Percentiles rank a stretch among this genome's conserved stretches.
Evolutionary conservation across 2,329 filamentous ascomycete species (phyloP).

Genomic region (Chrysosporium keratinophilum): DNA sequence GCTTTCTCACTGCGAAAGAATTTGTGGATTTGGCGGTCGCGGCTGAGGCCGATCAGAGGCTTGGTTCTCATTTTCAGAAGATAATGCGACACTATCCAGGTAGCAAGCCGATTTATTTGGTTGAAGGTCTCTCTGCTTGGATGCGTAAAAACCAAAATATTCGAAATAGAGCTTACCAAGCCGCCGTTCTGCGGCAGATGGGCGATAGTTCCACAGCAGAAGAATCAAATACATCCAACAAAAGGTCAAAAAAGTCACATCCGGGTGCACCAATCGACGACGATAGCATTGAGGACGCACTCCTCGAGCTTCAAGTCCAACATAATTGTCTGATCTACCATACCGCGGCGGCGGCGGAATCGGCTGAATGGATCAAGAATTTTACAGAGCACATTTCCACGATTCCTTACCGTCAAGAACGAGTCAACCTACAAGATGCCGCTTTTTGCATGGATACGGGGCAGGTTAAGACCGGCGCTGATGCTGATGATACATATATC

Average conservation of each 20-base stretch:
- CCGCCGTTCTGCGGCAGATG: constrained; percentile 46
- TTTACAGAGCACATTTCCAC: constrained; percentile 73
- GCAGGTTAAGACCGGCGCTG: constrained; percentile 61
- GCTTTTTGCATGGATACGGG: constrained; percentile 71
- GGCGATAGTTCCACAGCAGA: constrained; percentile 25
- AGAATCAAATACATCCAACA: constrained; percentile 19
- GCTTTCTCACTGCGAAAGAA: constrained; percentile 52
- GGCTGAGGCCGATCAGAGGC: constrained; percentile 28
- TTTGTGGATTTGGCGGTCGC: constrained; percentile 52
- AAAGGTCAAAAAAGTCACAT: constrained; percentile 34
- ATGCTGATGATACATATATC: constrained; percentile 55
- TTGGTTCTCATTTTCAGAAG: constrained; percentile 50
- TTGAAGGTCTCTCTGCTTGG: constrained; percentile 59
- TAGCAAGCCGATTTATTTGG: constrained; percentile 55
- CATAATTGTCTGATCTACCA: constrained; percentile 62
- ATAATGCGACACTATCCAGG: constrained; percentile 46
- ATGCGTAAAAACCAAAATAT: constrained; percentile 58
- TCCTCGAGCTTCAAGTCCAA: constrained; percentile 58
- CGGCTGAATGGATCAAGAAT: constrained; percentile 59
- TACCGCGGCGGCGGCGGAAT: constrained; percentile 50
- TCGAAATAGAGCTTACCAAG: constrained; percentile 57
- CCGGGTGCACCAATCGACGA: constrained; percentile 49
- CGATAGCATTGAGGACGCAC: constrained; percentile 57
- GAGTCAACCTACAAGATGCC: constrained; percentile 39
- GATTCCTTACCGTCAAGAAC: constrained; percentile 54